Percentiles rank a stretch among this genome's conserved stretches.
These are phyloP conservation scores for Penicillium steckii DNA, from an alignment of 495 filamentous ascomycete species.

Conservation along the genomic window DNA sequence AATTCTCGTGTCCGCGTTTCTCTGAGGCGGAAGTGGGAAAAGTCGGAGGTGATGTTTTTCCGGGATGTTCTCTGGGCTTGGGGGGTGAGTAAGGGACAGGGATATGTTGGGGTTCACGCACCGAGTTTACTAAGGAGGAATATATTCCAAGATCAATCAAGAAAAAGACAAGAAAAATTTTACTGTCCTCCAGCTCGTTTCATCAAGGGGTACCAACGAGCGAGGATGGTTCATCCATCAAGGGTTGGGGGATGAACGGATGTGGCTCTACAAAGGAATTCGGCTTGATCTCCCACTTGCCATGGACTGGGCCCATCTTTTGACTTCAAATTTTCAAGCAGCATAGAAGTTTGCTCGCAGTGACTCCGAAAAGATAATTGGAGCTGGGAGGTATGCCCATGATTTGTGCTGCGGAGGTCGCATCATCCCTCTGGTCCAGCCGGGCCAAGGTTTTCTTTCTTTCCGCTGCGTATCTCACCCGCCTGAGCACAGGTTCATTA, in stretches of 20 bases:
- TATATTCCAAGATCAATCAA: neutral
- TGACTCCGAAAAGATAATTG: neutral
- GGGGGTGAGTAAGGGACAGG: conserved; percentile 20
- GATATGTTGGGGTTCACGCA: conserved; percentile 11
- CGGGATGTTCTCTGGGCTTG: conserved; percentile 26
- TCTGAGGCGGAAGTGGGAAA: conserved; percentile 26
- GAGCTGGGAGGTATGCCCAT: neutral
- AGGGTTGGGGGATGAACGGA: neutral
- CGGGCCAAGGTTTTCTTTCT: neutral
- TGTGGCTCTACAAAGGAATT: conserved; percentile 28
- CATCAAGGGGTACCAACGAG: neutral
- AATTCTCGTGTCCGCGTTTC: conserved; percentile 27
- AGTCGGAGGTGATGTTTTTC: conserved; percentile 44
- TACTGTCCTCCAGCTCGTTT: neutral
- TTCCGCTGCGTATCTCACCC: neutral
- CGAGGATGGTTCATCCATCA: neutral
- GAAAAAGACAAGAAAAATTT: neutral
- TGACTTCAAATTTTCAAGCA: neutral
- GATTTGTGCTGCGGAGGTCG: neutral
- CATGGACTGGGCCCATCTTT: neutral
- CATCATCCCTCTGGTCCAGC: neutral
- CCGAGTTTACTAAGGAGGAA: conserved; percentile 1
- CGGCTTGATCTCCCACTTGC: neutral
- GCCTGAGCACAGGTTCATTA: conserved; percentile 9
- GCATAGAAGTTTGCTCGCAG: neutral